Evolutionary conservation across 176 grass and related monocot species (phyloP), one percentile per base, ranked within the genome.

Genomic region (Pharus latifolius): DNA sequence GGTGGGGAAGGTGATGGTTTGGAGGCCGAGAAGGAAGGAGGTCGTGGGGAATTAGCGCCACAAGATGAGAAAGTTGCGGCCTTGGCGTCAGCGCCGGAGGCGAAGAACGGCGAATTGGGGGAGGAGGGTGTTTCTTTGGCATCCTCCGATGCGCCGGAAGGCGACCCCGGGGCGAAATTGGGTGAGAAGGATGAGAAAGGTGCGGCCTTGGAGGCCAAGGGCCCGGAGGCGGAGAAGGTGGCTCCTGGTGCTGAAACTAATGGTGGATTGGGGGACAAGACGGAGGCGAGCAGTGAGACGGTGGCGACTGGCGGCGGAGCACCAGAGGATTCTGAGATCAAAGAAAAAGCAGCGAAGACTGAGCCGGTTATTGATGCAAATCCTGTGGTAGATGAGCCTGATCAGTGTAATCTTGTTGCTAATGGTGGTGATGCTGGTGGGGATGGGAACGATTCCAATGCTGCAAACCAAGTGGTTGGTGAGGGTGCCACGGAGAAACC

Each of bases 361-460:
- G 70, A 81, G 47, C 63, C 48, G 23, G 19, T 23, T 17, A 80
- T 15, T 8, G 33, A 53, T 32, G 32, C 16, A 5, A 75, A 26
- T 45, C 43, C 43, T 24, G 56, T 76, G 75, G 77, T 84, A 80
- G 59, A 66, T 64, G 44, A 54, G 18, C 20, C 44, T 82, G 67
- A 40, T 78, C 62, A 25, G 50, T 69, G 12, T 70, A 17, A 4
- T 60, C 25, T 49, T 87, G 42, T 48, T 69, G 28, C 15, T 60
- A 45, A 29, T 73, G 50, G 13, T 28, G 20, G 27, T 70, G 65
- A 60, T 78, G 23, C 5, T 65, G 44, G 29, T 77, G 11, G 13
- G 22, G 40, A 78, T 82, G 11, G 47, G 44, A 69, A 69, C n/a
- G 56, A 56, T 63, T 69, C 3, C 27, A 60, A 48, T 40, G 29